Evolutionary conservation across 2,329 filamentous ascomycete genomes (phyloP), one percentile per base, ranked within the genome.

Genomic region (Aspergillus alliaceus): DNA sequence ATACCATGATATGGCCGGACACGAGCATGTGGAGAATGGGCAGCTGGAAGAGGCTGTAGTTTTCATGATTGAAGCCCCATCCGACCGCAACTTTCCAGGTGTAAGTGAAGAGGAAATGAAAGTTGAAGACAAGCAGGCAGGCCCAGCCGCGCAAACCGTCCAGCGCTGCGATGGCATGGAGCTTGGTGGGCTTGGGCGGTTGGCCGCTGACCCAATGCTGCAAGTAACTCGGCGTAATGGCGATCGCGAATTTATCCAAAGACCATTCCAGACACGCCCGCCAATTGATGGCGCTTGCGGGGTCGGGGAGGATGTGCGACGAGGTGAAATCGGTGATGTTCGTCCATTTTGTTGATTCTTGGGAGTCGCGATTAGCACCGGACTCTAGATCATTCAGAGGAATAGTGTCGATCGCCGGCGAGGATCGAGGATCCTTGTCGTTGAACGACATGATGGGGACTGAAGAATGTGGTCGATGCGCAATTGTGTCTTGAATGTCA

Each of bases 1-100:
- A 71, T 14, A 80, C 77, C 77, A 78, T 78, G 58, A 79, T 74
- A 59, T 80, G 77, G 24, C 78, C 77, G 4, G 76, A 74, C 54
- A 77, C 75, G 25, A 78, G 60, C 60, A 78, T 65, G 50, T 77
- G 75, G 22, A 79, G 51, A 60, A 79, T 68, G 11, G 77, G 77
- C 4, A 77, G 63, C 59, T 78, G 75, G 51, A 75, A 70, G 14
- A 76, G 60, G 2, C 71, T 69, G 59, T 71, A 77, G 40, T 77
- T 78, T 34, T 73, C 67, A 9, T 70, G 68, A 18, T 68, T 71
- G 49, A 77, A 77, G 1, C 75, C 74, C 73, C 74, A 76, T 40
- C 74, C 74, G 35, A 74, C 58, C 6, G 69, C 67, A 14, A 74
- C 72, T 53, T 73, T 73, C 69, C 76, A 75, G 48, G 75, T 77